These are phyloP conservation scores for Exobasidium rhododendri DNA, from an alignment of 1,284 basidiomycete genomes.

Conservation along the genomic window DNA sequence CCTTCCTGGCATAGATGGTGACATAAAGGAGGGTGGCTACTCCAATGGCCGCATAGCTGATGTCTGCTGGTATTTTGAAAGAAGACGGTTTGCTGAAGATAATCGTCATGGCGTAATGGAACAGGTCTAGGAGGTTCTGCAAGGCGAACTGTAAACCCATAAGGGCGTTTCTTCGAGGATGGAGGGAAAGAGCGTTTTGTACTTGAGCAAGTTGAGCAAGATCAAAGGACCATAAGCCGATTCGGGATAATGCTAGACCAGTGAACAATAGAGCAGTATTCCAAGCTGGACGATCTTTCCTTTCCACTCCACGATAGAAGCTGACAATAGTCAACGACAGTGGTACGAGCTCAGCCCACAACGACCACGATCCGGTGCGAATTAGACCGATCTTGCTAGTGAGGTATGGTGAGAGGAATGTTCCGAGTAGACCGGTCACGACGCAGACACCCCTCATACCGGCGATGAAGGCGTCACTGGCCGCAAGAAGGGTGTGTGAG, in stretches of 20 bases:
- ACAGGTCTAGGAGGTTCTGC: constrained; percentile 30
- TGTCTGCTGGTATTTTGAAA: constrained; percentile 41
- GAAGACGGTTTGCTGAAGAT: constrained; percentile 31
- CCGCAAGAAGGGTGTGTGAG: not conserved
- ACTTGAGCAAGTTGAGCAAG: constrained; percentile 60
- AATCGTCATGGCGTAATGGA: constrained; percentile 40
- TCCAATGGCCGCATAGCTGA: constrained; percentile 29
- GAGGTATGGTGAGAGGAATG: constrained; percentile 58
- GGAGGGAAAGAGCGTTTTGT: constrained; percentile 27
- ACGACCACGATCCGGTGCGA: constrained; percentile 57
- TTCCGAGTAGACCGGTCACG: constrained; percentile 59
- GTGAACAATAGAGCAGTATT: constrained; percentile 33
- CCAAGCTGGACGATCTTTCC: constrained; percentile 29
- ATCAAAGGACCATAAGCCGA: constrained; percentile 63
- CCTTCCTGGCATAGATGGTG: constrained; percentile 32
- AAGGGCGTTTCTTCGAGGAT: constrained; percentile 31
- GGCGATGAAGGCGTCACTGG: constrained; percentile 61
- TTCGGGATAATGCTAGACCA: constrained; percentile 60
- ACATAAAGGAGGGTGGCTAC: constrained; percentile 38
- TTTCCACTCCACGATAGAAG: constrained; percentile 27
- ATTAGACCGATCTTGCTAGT: constrained; percentile 58
- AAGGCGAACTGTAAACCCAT: constrained; percentile 38
- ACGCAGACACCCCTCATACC: constrained; percentile 62
- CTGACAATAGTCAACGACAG: constrained; percentile 28
- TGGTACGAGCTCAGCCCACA: constrained; percentile 30